Conservation (phyloP, 345 rosid genomes). For the Populus deltoides region DNA sequence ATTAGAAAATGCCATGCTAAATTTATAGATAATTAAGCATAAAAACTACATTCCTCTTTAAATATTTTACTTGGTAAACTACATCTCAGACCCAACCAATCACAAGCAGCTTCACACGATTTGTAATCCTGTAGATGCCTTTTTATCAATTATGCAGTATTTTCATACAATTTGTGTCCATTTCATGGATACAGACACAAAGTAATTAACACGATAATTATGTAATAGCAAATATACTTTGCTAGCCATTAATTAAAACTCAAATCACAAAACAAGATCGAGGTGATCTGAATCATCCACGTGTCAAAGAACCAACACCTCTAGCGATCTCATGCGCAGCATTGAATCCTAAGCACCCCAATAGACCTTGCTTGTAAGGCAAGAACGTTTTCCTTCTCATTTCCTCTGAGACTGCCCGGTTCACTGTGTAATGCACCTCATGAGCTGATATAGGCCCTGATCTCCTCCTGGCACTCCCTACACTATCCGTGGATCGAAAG, state of each 20-base stretch:
- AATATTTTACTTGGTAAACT: conserved; percentile 8
- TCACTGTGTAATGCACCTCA: conserved; percentile 80
- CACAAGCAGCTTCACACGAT: background rate
- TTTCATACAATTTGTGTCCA: conserved; percentile 13
- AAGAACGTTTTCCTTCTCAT: conserved; percentile 76
- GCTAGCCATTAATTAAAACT: background rate
- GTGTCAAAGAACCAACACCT: conserved; percentile 68
- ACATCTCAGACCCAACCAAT: conserved; percentile 4
- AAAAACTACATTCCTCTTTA: background rate
- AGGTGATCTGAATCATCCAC: conserved; percentile 38
- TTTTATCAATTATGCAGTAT: background rate
- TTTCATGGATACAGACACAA: conserved; percentile 22
- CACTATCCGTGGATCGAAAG: conserved; percentile 66
- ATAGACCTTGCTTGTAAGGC: conserved; percentile 86
- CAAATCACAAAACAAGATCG: background rate
- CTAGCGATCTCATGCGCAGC: conserved; percentile 64
- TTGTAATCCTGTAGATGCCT: background rate
- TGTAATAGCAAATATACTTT: conserved; percentile 11
- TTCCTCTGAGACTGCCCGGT: conserved; percentile 88
- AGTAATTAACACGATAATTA: background rate
- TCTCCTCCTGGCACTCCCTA: conserved; percentile 43
- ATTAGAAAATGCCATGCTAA: background rate
- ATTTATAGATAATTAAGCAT: background rate
- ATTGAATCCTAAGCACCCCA: conserved; percentile 90
- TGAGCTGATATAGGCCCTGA: conserved; percentile 58